A percentile compares a stretch with the other conserved stretches of the same genome.
Evolutionary conservation across 2,329 filamentous ascomycete genomes (phyloP).

Genomic region (Nigrospora oryzae): DNA sequence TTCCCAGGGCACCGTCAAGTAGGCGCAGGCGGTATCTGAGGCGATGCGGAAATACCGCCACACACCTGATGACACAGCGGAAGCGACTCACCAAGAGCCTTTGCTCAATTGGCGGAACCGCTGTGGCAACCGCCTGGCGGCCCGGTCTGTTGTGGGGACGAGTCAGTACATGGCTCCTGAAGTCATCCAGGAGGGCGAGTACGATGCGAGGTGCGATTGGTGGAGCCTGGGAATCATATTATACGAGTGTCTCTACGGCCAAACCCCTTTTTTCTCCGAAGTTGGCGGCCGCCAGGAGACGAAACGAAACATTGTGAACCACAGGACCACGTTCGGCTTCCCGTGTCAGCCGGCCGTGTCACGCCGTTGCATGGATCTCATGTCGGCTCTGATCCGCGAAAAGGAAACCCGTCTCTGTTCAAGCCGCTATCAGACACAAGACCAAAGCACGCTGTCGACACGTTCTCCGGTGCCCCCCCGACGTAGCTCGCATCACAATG

Average conservation of each 20-base stretch:
- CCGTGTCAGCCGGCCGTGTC: slow-evolving; percentile 59
- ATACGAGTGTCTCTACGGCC: slow-evolving; percentile 89
- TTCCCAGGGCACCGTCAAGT: slow-evolving; percentile 24
- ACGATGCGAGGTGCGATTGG: slow-evolving; percentile 93
- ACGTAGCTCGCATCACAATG: slow-evolving; percentile 19
- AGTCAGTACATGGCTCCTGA: slow-evolving; percentile 99
- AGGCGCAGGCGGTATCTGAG: slow-evolving; percentile 28
- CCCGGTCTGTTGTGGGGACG: slow-evolving; percentile 83
- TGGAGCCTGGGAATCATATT: slow-evolving; percentile 94
- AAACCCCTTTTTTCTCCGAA: slow-evolving; percentile 80
- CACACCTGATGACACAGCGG: slow-evolving; percentile 24
- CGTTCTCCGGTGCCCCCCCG: slow-evolving; percentile 11
- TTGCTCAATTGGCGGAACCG: slow-evolving; percentile 64
- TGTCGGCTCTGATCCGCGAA: slow-evolving; percentile 63
- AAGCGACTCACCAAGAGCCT: slow-evolving; percentile 26
- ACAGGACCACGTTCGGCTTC: slow-evolving; percentile 62
- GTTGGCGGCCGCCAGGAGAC: slow-evolving; percentile 66
- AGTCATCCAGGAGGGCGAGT: slow-evolving; percentile 71
- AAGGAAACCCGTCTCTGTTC: slow-evolving; percentile 72
- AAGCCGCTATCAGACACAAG: slow-evolving; percentile 62
- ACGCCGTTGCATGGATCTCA: slow-evolving; percentile 66
- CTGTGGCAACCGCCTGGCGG: slow-evolving; percentile 61
- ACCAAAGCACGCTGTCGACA: slow-evolving; percentile 25
- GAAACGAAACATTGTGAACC: slow-evolving; percentile 75
- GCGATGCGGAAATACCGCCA: slow-evolving; percentile 29